Evolutionary conservation across 2,329 filamentous ascomycete genomes (phyloP).

Genomic region (Aspergillus oerlinghausenensis): DNA sequence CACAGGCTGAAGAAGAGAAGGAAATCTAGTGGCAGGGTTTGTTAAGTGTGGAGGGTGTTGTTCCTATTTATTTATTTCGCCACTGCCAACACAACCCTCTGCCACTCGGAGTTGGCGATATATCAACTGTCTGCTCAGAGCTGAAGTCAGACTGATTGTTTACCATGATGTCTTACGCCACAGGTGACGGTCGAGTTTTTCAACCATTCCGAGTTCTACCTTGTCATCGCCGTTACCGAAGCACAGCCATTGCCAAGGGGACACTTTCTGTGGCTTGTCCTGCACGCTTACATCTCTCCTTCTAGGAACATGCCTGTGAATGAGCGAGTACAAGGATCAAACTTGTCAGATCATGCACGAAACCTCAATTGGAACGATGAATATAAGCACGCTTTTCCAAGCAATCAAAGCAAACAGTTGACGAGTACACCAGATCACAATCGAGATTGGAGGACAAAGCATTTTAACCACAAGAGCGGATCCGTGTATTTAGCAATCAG

Average conservation of each 20-base stretch:
- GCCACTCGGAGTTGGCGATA: neutral
- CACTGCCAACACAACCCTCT: neutral
- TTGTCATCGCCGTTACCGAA: neutral
- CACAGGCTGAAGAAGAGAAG: neutral
- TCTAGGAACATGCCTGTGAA: neutral
- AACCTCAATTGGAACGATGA: neutral
- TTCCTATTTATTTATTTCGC: neutral
- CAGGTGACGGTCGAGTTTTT: neutral
- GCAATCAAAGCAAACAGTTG: neutral
- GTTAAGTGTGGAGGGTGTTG: neutral
- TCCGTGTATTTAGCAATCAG: neutral
- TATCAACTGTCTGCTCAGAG: neutral
- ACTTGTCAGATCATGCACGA: neutral
- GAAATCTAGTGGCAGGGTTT: neutral
- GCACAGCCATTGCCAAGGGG: neutral
- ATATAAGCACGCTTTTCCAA: neutral
- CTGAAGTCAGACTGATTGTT: neutral
- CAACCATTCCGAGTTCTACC: neutral
- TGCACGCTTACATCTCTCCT: neutral
- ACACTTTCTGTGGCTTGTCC: neutral
- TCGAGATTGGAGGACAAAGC: neutral
- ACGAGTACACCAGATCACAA: neutral
- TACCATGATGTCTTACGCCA: neutral
- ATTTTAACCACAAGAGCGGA: neutral
- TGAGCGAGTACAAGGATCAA: neutral